Base-by-base conservation (phyloP, 2,329 filamentous ascomycete species). In the Canariomyces notabilis region DNA sequence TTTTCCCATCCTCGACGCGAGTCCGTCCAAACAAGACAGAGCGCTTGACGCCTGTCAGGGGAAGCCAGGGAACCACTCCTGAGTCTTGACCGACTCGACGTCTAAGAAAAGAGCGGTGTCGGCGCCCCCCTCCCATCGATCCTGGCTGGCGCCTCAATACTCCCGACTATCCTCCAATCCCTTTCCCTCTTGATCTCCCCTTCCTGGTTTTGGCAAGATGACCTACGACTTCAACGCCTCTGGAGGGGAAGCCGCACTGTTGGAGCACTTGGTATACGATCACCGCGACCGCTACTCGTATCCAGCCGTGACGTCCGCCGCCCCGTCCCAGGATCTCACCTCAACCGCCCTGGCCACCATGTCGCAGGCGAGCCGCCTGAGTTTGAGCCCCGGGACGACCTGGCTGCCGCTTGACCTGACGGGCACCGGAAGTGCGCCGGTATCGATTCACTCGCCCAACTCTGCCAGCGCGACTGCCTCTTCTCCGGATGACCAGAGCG, bases 261-360 rank as follows among this genome's bases (percentile, higher is more conserved):
- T 83, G 62, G 79, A 82, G 62, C 70, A 82, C 61, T 74, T 71
- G 56, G 65, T 68, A 58, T 82, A 75, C 67, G 76, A 82, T 63
- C 73, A 73, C 60, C 72, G 74, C 67, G 72, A 77, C 57, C 73
- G 74, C 62, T 78, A 77, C 61, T 71, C 74, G 54, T 72, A 70
- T 50, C 51, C 61, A 65, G 71, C 69, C 53, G 67, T 65, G 48
- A 55, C 61, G 36, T 54, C 68, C 54, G 59, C 64, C 55, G 59
- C 63, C 52, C 55, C 69, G 49, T 62, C 66, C 47, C 61, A 67
- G 42, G 59, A 63, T 52, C 56, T 64, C 50, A 62, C 69, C 22
- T 61, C 60, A 53, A 56, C 58, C 39, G 57, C 63, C 23, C 57
- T 67, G 46, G 59, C 62, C 53, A 58, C 64, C 52, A 68, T 71